Evolutionary conservation across 345 rosid species (phyloP).

Genomic region (Gossypium australe): DNA sequence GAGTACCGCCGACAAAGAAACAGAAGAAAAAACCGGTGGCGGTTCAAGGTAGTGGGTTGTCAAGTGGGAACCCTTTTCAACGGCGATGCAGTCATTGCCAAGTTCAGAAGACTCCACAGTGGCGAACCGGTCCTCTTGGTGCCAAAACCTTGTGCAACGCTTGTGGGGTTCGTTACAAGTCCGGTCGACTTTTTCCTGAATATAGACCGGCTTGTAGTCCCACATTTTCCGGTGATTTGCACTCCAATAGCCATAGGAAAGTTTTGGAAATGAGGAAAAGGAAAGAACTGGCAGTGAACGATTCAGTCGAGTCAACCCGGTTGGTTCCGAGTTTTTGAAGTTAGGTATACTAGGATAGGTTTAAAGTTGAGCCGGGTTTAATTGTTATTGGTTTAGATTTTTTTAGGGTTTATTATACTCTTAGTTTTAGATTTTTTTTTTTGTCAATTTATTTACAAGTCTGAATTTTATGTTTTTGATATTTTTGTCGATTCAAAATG

Average conservation of each 20-base stretch:
- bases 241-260: slow-evolving; percentile 54
- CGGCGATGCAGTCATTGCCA: slow-evolving; percentile 52
- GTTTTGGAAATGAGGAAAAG: slow-evolving; percentile 49
- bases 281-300: slow-evolving; percentile 19
- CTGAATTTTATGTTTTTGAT: background rate
- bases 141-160: slow-evolving; percentile 58
- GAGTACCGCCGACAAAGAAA: slow-evolving; percentile 29
- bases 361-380: background rate
- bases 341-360: background rate
- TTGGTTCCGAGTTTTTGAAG: slow-evolving; percentile 31
- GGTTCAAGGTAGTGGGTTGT: slow-evolving; percentile 15
- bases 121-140: slow-evolving; percentile 60
- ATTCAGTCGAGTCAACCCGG: slow-evolving; percentile 15
- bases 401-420: background rate
- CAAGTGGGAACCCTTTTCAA: slow-evolving; percentile 22
- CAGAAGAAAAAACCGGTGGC: slow-evolving; percentile 25
- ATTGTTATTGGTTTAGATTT: background rate
- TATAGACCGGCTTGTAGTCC: slow-evolving; percentile 67
- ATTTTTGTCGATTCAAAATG: background rate
- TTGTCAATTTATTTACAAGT: background rate
- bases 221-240: slow-evolving; percentile 35
- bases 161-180: slow-evolving; percentile 55
- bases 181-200: slow-evolving; percentile 58
- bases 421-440: background rate
- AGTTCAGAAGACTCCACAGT: slow-evolving; percentile 56